Evolutionary conservation across 2,329 filamentous ascomycete species (phyloP), one percentile per base, ranked within the genome.

Genomic region (Diaporthe capsici): DNA sequence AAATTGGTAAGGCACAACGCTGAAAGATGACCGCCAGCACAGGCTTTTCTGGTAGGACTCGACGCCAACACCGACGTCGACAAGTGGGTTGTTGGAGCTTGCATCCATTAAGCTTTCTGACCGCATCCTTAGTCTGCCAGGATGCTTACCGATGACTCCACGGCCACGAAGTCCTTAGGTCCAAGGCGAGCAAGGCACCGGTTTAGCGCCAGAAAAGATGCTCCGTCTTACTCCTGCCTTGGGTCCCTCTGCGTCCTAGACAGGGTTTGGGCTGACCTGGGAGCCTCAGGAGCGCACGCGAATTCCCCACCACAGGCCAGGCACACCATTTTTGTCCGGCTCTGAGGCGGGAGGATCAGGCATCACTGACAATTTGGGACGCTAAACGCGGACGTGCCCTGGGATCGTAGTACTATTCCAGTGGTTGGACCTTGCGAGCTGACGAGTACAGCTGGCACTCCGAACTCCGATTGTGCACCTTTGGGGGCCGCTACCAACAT

Each of bases 161-260:
- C 31, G 39, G 57, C 28, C 71, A 17, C 71, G 42, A 65, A 73
- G 71, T 53, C 47, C 42, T 25, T 4, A 7, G 31, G 49, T 39
- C 28, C 31, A 55, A 70, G 60, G 51, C 72, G 49, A 17, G 22
- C 31, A 55, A 70, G 60, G 51, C 72, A 58, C 49, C 49, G 31
- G 17, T 22, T 39, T 51, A 34, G 49, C 31, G 57, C 20, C 10
- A 3, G 9, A 49, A 68, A 74, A 55, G 44, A 37, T 75, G 73
- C 28, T 34, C 73, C 73, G 73, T 75, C 73, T 75, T 75, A 75
- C 73, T 71, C 65, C 39, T 55, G 34, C 63, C 13, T 39, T 49
- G 22, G 51, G 51, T 47, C 42, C 72, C 20, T 55, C 39, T 25
- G 53, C 25, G n/a, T 42, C 65, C 57, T 51, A 13, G 25, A 55